Conservation (phyloP, 805 yeast genomes). For the Sporopachydermia quercuum region DNA sequence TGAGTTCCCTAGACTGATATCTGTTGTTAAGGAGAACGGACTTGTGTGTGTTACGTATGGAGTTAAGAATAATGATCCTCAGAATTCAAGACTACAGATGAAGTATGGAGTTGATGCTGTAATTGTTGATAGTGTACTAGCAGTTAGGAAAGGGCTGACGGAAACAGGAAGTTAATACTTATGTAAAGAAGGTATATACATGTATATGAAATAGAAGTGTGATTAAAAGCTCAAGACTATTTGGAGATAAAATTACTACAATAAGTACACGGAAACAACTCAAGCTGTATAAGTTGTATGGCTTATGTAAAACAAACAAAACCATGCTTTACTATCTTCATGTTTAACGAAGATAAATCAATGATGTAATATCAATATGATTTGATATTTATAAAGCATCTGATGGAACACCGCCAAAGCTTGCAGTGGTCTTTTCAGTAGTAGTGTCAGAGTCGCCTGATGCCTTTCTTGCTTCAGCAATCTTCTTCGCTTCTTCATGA, state of each 20-base stretch:
- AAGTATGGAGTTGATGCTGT: slow-evolving; percentile 96
- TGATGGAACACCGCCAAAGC: too few relatives aligned
- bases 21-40: slow-evolving; percentile 83
- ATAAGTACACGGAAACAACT: too few relatives aligned
- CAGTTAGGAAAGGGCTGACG: slow-evolving; percentile 73
- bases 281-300: too few relatives aligned
- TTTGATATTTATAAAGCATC: too few relatives aligned
- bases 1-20: slow-evolving; percentile 79
- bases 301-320: too few relatives aligned
- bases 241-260: too few relatives aligned
- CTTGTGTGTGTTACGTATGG: slow-evolving; percentile 92
- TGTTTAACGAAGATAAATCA: too few relatives aligned
- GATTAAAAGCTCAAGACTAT: too few relatives aligned
- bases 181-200: too few relatives aligned
- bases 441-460: slow-evolving; percentile 5
- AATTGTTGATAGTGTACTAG: slow-evolving; percentile 89
- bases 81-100: slow-evolving; percentile 71
- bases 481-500: slow-evolving; percentile 59
- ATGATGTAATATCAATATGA: too few relatives aligned
- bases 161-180: not conserved
- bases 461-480: slow-evolving; percentile 34
- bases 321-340: too few relatives aligned
- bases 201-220: too few relatives aligned
- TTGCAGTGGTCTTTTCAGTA: slow-evolving; percentile 5
- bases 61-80: slow-evolving; percentile 68